Evolutionary conservation across 202 grass and related monocot species (phyloP), one percentile per base, ranked within the genome.

Genomic region (Panicum virgatum): DNA sequence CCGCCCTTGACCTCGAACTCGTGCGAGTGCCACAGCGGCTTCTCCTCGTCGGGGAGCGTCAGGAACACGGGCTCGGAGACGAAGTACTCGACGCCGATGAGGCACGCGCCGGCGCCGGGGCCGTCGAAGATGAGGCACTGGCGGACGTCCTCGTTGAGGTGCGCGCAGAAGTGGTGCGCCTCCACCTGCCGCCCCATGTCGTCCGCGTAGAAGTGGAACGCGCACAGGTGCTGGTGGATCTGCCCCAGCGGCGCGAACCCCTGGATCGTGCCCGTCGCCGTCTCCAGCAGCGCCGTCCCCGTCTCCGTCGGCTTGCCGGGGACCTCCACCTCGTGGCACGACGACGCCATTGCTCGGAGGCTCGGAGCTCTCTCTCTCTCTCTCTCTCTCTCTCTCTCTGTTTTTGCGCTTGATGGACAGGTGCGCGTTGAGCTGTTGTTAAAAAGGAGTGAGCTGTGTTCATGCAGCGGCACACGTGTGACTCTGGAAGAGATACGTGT

Each of bases 201-300:
- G 87, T 94, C 78, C 0, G 70, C 84, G 85, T 97, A 97, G 84
- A 91, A 93, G 73, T 98, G 95, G 84, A 98, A 94, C 63, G 92
- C 95, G 92, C 95, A 98, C 12, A 91, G 88, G 66, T 98, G 95
- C 80, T 93, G 84, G 78, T 94, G 95, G 79, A 98, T 98, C 81
- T 87, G 85, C 62, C 62, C 80, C 66, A 98, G 25, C 5, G 95
- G 92, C 1, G 66, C 83, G 73, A 94, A 98, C 6, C 86, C 90
- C 82, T 97, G 95, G 66, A 97, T 89, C 22, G 82, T 76, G 34
- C 86, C 90, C 4, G 92, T 91, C 15, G 92, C 90, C 3, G 95
- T 85, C 59, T 98, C 95, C 19, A 98, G 75, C 15, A 94, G 79
- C 57, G 86, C 72, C 0, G 95, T 94, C 0, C 78, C 82, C 14